phyloP scores from a whole-genome alignment of 106 monocot species.

The Amphibolis antarctica region DNA sequence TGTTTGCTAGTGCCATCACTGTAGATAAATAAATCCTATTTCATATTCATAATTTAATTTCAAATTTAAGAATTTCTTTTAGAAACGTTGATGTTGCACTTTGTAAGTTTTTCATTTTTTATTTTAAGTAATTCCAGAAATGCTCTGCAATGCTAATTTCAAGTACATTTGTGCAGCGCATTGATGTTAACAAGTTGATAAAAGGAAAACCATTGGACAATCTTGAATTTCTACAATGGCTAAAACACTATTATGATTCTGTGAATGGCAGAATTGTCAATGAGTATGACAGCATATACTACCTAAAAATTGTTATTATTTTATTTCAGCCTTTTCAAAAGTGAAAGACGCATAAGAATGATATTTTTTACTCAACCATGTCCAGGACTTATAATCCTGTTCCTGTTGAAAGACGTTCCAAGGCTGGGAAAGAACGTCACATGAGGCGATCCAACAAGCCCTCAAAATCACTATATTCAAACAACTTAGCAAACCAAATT shows the following conservation, averaged over 20 bases:
- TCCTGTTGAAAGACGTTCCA: slow-evolving; percentile 78
- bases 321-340: neutral
- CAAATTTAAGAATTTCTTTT: too few relatives aligned
- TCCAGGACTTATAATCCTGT: slow-evolving; percentile 86
- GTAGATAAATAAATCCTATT: too few relatives aligned
- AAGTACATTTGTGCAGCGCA: slow-evolving; percentile 32
- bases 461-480: slow-evolving; percentile 56
- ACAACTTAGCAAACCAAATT: slow-evolving; percentile 21
- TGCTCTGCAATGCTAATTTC: neutral
- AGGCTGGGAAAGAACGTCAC: slow-evolving; percentile 57
- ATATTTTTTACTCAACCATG: slow-evolving; percentile 3
- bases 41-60: too few relatives aligned
- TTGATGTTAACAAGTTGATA: slow-evolving; percentile 87
- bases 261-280: slow-evolving; percentile 82
- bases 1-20: too few relatives aligned
- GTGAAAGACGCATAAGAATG: neutral
- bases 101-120: neutral
- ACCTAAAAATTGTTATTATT: neutral
- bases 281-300: slow-evolving; percentile 29
- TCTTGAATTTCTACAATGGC: slow-evolving; percentile 87
- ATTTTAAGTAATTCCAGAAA: neutral
- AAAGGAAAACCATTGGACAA: slow-evolving; percentile 87
- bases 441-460: slow-evolving; percentile 24
- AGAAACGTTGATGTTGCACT: neutral
- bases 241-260: slow-evolving; percentile 83